Evolutionary conservation across 164 flowering plant genomes (phyloP).

Genomic region (Litsea cubeba): DNA sequence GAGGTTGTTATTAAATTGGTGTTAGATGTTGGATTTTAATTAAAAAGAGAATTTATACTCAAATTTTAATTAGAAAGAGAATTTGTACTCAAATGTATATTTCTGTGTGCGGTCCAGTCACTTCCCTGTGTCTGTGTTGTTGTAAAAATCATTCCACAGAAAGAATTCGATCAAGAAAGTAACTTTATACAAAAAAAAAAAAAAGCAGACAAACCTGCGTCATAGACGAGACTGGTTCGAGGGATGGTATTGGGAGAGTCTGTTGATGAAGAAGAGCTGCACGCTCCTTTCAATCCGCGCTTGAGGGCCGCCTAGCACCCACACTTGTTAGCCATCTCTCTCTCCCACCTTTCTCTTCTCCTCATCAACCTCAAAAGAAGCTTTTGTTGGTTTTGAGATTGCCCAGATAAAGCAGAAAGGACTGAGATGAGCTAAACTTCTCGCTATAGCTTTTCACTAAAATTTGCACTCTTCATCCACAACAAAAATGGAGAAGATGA

Average conservation of each 20-base stretch:
- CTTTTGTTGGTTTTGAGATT: slow-evolving; percentile 19
- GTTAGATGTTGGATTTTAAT: too few species aligned
- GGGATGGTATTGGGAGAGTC: slow-evolving; percentile 60
- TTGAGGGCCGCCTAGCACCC: slow-evolving; percentile 70
- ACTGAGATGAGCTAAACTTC: too few species aligned
- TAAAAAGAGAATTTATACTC: too few species aligned
- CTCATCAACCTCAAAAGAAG: slow-evolving; percentile 21
- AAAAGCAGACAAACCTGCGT: slow-evolving; percentile 46
- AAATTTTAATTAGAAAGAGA: too few species aligned
- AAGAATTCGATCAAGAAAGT: neutral
- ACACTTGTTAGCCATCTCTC: slow-evolving; percentile 45
- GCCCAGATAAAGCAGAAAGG: neutral
- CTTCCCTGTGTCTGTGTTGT: too few species aligned
- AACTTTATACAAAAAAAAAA: neutral
- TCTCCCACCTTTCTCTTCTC: neutral
- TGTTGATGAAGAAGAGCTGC: slow-evolving; percentile 53
- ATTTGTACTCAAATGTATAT: too few species aligned
- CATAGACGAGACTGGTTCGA: slow-evolving; percentile 77
- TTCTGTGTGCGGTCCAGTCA: too few species aligned
- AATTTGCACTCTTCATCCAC: too few species aligned
- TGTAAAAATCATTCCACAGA: too few species aligned
- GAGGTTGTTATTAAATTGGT: too few species aligned
- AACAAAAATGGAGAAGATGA: too few species aligned
- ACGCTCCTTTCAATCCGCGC: slow-evolving; percentile 42
- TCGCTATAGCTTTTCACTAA: too few species aligned